phyloP scores from a whole-genome alignment of 192 early-diverging fungal genomes.

The Powellomyces hirtus region DNA sequence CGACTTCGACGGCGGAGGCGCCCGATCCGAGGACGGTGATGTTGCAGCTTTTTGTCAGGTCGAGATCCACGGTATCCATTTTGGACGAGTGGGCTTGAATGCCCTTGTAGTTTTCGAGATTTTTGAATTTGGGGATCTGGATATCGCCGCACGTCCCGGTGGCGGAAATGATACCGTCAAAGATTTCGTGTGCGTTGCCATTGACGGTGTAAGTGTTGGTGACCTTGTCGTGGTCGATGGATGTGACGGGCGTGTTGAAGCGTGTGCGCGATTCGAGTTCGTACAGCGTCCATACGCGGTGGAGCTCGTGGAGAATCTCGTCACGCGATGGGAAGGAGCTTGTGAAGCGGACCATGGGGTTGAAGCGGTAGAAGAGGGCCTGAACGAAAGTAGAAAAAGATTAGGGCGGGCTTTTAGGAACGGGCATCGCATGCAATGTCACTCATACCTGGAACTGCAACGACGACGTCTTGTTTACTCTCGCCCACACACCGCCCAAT shows the following conservation, averaged over 20 bases:
- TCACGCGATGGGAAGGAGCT: slow-evolving; percentile 12
- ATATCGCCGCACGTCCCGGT: slow-evolving; percentile 20
- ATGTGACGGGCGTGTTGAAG: slow-evolving; percentile 7
- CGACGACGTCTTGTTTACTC: slow-evolving; percentile 26
- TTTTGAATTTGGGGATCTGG: slow-evolving; percentile 8
- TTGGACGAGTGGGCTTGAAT: slow-evolving; percentile 7
- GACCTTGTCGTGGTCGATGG: neutral
- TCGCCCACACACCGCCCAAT: slow-evolving; percentile 21
- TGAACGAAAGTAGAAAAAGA: no score
- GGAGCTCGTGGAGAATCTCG: slow-evolving; percentile 10
- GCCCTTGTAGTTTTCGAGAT: neutral
- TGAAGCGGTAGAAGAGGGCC: slow-evolving; percentile 23
- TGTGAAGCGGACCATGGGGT: slow-evolving; percentile 18
- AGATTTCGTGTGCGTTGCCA: neutral
- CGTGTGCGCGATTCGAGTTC: slow-evolving; percentile 6
- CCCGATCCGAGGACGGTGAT: slow-evolving; percentile 13
- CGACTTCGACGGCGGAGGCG: slow-evolving; percentile 19
- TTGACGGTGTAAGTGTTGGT: slow-evolving; percentile 8
- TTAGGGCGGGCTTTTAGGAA: no score
- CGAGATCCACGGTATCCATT: slow-evolving; percentile 10
- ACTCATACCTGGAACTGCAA: no score
- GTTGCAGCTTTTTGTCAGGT: neutral
- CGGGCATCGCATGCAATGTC: no score
- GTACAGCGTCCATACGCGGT: slow-evolving; percentile 6
- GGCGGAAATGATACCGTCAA: slow-evolving; percentile 23